A percentile compares a stretch with the other conserved stretches of the same genome.
Conservation (phyloP, 345 rosid species). For the Rhodomyrtus tomentosa region DNA sequence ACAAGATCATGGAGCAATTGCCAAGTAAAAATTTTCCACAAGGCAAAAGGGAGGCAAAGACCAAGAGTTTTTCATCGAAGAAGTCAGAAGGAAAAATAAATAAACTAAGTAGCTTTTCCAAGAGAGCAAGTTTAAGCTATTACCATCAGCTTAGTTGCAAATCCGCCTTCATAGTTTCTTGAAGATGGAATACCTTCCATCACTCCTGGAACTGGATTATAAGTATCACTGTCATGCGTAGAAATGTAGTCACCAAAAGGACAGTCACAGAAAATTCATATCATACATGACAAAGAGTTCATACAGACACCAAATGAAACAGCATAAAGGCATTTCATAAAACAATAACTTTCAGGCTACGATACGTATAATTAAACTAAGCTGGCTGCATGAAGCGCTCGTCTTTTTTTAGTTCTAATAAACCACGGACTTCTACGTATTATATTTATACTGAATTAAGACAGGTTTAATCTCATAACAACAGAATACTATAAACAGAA, state of each 20-base stretch:
- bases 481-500: not conserved
- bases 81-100: not conserved
- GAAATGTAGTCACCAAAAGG: not conserved
- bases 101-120: not conserved
- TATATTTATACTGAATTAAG: not conserved
- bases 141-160: constrained; percentile 83
- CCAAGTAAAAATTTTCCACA: not conserved
- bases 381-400: not conserved
- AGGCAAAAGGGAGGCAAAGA: not conserved
- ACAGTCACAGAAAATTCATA: not conserved
- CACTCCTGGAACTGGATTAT: constrained; percentile 97
- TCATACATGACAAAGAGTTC: not conserved
- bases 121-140: not conserved
- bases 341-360: not conserved
- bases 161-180: constrained; percentile 69
- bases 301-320: not conserved
- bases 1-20: not conserved
- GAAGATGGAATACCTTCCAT: constrained; percentile 93
- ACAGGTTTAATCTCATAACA: not conserved
- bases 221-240: constrained; percentile 49
- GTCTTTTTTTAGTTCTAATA: not conserved
- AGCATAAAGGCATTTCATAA: not conserved
- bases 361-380: not conserved
- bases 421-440: not conserved
- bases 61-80: not conserved